These are phyloP conservation scores for Trichophyton rubrum DNA, from an alignment of 2,329 filamentous ascomycete genomes.

Conservation along the genomic window DNA sequence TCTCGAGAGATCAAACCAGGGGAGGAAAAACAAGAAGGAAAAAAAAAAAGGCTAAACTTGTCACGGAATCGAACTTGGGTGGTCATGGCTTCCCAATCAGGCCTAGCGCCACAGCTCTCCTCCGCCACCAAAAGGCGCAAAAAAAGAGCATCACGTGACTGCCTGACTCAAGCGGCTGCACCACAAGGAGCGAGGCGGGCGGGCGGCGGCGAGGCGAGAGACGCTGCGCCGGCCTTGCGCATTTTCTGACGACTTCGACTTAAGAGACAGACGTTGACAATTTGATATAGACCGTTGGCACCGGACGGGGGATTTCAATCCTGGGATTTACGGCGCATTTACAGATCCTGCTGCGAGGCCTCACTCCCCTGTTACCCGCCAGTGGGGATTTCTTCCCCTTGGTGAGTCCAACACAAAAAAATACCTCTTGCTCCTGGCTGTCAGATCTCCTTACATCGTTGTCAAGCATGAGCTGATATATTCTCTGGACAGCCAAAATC, in stretches of 20 bases:
- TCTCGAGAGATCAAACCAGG: no score
- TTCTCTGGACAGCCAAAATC: background rate
- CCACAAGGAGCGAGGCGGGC: constrained; percentile 5
- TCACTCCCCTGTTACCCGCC: background rate
- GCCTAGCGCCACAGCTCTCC: background rate
- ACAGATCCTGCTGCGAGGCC: background rate
- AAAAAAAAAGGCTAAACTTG: background rate
- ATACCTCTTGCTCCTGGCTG: background rate
- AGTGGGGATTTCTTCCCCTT: background rate
- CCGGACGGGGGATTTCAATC: no score
- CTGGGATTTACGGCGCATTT: background rate
- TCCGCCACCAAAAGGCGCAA: background rate
- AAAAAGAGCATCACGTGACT: constrained; percentile 6
- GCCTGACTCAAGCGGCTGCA: constrained; percentile 7
- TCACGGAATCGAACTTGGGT: background rate
- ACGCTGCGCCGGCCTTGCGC: constrained; percentile 10
- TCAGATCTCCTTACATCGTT: background rate
- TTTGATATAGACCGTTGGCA: no score
- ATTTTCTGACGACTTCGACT: background rate
- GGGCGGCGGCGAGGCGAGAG: background rate
- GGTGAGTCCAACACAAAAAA: background rate
- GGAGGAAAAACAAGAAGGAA: no score
- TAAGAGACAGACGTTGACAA: no score
- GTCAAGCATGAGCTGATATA: background rate
- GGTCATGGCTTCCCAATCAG: background rate